Base-by-base conservation (phyloP, 352 stramenopile species). In the Pythium utonaiense region DNA sequence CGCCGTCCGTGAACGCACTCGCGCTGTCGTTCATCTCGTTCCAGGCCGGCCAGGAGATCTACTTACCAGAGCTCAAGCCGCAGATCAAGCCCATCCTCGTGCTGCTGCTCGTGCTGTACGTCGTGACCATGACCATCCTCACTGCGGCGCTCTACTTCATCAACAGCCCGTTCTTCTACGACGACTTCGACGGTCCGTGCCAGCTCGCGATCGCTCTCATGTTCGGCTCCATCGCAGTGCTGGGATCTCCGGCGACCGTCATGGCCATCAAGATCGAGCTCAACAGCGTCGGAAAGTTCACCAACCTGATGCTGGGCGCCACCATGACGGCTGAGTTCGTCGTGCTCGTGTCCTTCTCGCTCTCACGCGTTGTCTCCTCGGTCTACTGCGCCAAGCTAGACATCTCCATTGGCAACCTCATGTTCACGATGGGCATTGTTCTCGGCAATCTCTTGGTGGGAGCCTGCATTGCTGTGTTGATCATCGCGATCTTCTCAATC, bases 211-310 rank as follows among this genome's bases (percentile, higher is more conserved):
- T 89, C 47, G 76, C 75, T 3, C 77, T 88, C 67, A 80, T 89
- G 73, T 89, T 89, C 31, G 80, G 67, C 44, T 90, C 80, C 53
- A 90, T 88, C 53, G 83, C 76, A 3, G 80, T 90, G 31, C 64
- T 88, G 8, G 77, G 70, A 2, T 90, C 80, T 13, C 80, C 80
- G 0, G 73, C 78, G 7, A 90, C 80, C 12, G 77, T 87, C 41
- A 88, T 90, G 78, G 80, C 79, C 17, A 87, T 89, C 66, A 87
- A 89, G 67, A 89, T 87, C 50, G 79, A 89, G 53, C 71, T 88
- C 53, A 86, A 90, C 47, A 86, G 78, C 27, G 80, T 86, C 42
- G 80, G 80, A 2, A 77, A 77, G 6, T 90, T 90, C 59, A 90
- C 80, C 6, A 88, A 83, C 61, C 68, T 90, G 48, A 88, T 88